These are phyloP conservation scores for Stramenopiles sp. DNA, from an alignment of 352 stramenopile genomes.

Conservation along the genomic window DNA sequence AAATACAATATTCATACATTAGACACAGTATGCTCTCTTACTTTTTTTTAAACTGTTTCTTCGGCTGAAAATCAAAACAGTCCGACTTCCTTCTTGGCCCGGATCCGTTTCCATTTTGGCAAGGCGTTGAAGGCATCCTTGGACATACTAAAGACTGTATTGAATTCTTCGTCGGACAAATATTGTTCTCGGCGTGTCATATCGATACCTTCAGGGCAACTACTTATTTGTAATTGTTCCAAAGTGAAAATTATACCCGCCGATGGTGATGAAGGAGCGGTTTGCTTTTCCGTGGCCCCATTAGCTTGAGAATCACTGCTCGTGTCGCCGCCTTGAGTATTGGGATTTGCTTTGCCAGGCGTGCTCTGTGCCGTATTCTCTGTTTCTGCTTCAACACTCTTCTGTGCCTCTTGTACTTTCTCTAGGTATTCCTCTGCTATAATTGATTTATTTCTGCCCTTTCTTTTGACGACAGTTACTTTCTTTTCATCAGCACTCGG, in stretches of 20 bases:
- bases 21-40: no score
- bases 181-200: conserved; percentile 14
- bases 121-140: conserved; percentile 13
- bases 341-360: conserved; percentile 5
- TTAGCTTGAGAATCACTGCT: not conserved
- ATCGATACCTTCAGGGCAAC: conserved; percentile 18
- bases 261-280: conserved; percentile 9
- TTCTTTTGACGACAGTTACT: not conserved
- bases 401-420: not conserved
- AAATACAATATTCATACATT: no score
- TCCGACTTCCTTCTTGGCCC: conserved; percentile 9
- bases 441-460: conserved; percentile 1
- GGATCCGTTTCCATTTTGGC: conserved; percentile 15
- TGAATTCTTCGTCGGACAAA: conserved; percentile 15
- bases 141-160: conserved; percentile 15
- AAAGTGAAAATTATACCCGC: not conserved
- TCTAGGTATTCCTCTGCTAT: conserved; percentile 11
- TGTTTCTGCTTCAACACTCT: not conserved
- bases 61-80: no score
- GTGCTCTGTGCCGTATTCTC: not conserved
- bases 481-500: not conserved
- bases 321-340: not conserved
- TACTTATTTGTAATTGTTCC: conserved; percentile 4
- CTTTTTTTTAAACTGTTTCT: no score
- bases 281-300: not conserved